Evolutionary conservation across 2,329 filamentous ascomycete species (phyloP).

Genomic region (Calonectria fujianensis): DNA sequence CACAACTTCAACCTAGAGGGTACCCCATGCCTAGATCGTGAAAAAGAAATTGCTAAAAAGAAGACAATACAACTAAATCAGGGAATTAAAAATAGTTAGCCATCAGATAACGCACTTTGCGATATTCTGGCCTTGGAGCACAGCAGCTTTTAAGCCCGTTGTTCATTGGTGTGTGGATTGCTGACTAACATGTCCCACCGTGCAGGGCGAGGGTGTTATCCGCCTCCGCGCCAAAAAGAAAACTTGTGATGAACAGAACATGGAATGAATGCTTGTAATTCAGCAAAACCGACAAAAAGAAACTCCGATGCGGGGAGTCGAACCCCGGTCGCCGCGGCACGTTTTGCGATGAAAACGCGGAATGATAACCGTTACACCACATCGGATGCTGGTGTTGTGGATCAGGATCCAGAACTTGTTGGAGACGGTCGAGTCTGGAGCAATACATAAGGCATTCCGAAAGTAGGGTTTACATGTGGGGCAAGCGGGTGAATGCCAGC

Average conservation of each 20-base stretch:
- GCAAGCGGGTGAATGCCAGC: not conserved
- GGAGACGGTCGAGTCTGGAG: not conserved
- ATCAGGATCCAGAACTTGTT: not conserved
- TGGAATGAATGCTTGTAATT: not conserved
- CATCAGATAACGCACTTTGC: not conserved
- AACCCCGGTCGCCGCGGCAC: conserved; percentile 34
- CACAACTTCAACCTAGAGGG: too few species aligned
- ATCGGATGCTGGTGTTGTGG: conserved; percentile 28
- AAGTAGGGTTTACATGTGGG: not conserved
- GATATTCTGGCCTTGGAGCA: not conserved
- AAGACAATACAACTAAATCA: not conserved
- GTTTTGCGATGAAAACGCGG: conserved; percentile 37
- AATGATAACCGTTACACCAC: conserved; percentile 42
- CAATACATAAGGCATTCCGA: not conserved
- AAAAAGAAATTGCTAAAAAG: too few species aligned
- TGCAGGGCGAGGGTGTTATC: not conserved
- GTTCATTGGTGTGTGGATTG: not conserved
- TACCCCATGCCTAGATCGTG: too few species aligned
- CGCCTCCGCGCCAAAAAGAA: not conserved
- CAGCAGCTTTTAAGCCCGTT: not conserved
- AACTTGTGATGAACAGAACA: not conserved
- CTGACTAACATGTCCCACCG: not conserved
- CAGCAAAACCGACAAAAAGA: not conserved
- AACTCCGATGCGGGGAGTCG: conserved; percentile 36
- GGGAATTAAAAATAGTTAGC: too few species aligned